Evolutionary conservation across 768 basidiomycete species (phyloP).

Genomic region (Lentinula raphanica): DNA sequence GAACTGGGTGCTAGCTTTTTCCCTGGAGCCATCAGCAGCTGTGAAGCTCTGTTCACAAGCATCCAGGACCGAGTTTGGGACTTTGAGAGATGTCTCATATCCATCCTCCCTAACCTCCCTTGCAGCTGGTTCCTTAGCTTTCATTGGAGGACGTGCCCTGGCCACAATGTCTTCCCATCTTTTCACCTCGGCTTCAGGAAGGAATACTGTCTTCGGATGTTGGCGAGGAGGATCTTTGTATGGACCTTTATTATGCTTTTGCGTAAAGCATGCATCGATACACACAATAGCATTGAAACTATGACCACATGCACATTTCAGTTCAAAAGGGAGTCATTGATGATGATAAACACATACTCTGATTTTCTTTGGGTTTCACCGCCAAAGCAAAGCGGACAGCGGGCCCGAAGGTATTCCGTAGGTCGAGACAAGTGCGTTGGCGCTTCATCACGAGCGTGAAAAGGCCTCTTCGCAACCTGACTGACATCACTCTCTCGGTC

Average conservation of each 20-base stretch:
- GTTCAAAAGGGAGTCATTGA: too few relatives aligned
- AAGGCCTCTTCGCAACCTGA: too few relatives aligned
- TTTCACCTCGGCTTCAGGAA: slow-evolving; percentile 15
- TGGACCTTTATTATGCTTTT: slow-evolving; percentile 18
- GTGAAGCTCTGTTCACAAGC: slow-evolving; percentile 27
- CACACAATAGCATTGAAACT: slow-evolving; percentile 24
- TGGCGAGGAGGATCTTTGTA: slow-evolving; percentile 12
- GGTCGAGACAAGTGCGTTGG: too few relatives aligned
- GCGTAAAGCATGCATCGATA: slow-evolving; percentile 29
- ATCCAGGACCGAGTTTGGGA: slow-evolving; percentile 25
- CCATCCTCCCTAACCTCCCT: too few relatives aligned
- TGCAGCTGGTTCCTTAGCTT: too few relatives aligned
- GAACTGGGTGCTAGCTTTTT: slow-evolving; percentile 23
- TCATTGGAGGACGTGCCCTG: slow-evolving; percentile 2
- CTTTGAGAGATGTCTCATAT: slow-evolving; percentile 18
- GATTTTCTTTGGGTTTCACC: too few relatives aligned
- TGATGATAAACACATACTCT: too few relatives aligned
- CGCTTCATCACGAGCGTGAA: too few relatives aligned
- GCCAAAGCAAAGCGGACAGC: slow-evolving; percentile 25
- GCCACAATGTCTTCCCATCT: slow-evolving; percentile 18
- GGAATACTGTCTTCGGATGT: slow-evolving; percentile 18
- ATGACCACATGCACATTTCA: too few relatives aligned
- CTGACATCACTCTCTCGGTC: too few relatives aligned
- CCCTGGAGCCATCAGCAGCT: slow-evolving; percentile 20
- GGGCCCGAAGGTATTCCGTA: slow-evolving; percentile 16